Evolutionary conservation across 495 filamentous ascomycete species (phyloP).

Genomic region (Penicillium flavigenum): DNA sequence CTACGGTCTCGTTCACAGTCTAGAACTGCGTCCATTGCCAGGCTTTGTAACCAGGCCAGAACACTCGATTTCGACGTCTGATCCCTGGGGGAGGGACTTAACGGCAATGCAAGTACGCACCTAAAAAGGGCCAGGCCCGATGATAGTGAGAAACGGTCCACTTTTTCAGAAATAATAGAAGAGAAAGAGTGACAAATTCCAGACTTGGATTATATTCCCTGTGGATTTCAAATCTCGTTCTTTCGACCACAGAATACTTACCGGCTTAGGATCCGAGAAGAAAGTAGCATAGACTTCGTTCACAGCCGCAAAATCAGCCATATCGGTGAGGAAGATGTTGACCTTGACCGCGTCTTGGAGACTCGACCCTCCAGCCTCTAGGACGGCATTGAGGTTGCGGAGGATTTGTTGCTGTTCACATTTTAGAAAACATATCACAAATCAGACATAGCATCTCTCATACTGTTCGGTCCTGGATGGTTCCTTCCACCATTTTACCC

Average conservation of each 20-base stretch:
- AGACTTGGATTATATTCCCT: neutral
- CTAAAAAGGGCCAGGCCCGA: conserved; percentile 19
- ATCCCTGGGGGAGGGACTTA: conserved; percentile 59
- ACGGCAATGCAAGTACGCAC: conserved; percentile 67
- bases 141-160: conserved; percentile 8
- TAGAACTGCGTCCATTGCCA: conserved; percentile 16
- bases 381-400: conserved; percentile 62
- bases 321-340: conserved; percentile 67
- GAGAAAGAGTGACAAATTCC: neutral
- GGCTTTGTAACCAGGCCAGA: conserved; percentile 25
- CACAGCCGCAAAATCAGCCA: conserved; percentile 67
- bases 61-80: conserved; percentile 74
- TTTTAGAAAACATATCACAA: neutral
- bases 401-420: conserved; percentile 47
- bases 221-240: neutral
- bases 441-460: conserved; percentile 2
- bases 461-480: conserved; percentile 56
- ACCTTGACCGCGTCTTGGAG: conserved; percentile 66
- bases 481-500: conserved; percentile 49
- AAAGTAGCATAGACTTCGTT: conserved; percentile 58
- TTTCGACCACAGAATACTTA: conserved; percentile 18
- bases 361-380: conserved; percentile 61
- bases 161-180: neutral
- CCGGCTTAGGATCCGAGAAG: conserved; percentile 56
- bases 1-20: conserved; percentile 6